A percentile compares a stretch with the other conserved stretches of the same genome.
Evolutionary conservation across 225 moss, liverwort and hornwort genomes (phyloP).

Genomic region (Sphagnum tenellum): DNA sequence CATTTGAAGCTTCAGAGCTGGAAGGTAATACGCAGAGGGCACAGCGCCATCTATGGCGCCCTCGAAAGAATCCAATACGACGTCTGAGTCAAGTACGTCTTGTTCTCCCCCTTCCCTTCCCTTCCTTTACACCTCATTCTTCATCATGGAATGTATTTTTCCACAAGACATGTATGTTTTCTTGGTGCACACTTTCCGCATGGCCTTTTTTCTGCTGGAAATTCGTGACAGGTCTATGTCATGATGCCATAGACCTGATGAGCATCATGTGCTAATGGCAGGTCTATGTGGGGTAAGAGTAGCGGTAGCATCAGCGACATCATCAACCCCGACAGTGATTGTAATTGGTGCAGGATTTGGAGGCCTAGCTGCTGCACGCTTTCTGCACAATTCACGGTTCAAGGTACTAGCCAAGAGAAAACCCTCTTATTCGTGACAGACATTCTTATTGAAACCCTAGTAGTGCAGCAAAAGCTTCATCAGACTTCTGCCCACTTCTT

Average conservation of each 20-base stretch:
- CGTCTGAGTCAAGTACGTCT: conserved; percentile 46
- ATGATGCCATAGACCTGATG: too few relatives aligned
- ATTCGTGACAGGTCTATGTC: too few relatives aligned
- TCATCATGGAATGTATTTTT: not conserved
- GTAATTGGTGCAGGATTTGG: conserved; percentile 93
- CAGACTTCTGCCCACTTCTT: too few relatives aligned
- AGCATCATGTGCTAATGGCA: too few relatives aligned
- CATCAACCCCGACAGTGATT: conserved; percentile 58
- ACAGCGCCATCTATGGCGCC: conserved; percentile 99
- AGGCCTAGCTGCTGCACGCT: conserved; percentile 92
- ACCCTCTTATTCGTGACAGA: too few relatives aligned
- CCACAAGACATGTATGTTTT: too few relatives aligned
- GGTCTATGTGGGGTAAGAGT: too few relatives aligned
- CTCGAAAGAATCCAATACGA: conserved; percentile 71
- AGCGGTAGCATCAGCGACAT: conserved; percentile 5
- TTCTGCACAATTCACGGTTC: conserved; percentile 68
- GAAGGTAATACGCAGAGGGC: conserved; percentile 83
- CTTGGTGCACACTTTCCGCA: too few relatives aligned
- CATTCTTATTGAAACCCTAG: too few relatives aligned
- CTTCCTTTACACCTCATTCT: not conserved
- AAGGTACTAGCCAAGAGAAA: conserved; percentile 16
- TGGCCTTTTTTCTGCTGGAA: too few relatives aligned
- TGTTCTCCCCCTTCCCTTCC: not conserved
- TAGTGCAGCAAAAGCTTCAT: too few relatives aligned
- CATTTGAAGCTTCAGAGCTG: conserved; percentile 88